phyloP scores from a whole-genome alignment of 73 alveolate genomes.

The Blepharisma stoltei region DNA sequence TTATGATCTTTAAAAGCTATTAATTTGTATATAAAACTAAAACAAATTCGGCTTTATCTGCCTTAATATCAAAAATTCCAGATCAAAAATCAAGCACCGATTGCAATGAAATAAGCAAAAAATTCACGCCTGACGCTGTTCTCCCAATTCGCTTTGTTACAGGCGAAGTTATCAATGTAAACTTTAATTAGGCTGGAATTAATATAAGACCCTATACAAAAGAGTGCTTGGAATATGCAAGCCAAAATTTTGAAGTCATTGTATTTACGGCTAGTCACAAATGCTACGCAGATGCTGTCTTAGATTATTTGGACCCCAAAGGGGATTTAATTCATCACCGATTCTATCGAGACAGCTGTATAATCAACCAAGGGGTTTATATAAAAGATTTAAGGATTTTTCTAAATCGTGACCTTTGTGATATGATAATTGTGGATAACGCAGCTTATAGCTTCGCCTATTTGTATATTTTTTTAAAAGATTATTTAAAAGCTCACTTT shows the following conservation, averaged over 20 bases:
- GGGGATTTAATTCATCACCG: slow-evolving; percentile 71
- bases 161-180: slow-evolving; percentile 43
- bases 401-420: slow-evolving; percentile 63
- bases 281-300: slow-evolving; percentile 91
- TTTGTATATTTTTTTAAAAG: no score
- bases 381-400: slow-evolving; percentile 89
- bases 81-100: no score
- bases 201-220: slow-evolving; percentile 85
- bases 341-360: slow-evolving; percentile 84
- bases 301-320: slow-evolving; percentile 86
- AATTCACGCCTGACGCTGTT: slow-evolving; percentile 25
- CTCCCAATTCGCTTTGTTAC: slow-evolving; percentile 42
- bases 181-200: slow-evolving; percentile 75
- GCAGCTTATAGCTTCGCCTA: slow-evolving; percentile 53
- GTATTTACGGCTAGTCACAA: slow-evolving; percentile 91
- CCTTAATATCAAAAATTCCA: no score
- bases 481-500: no score
- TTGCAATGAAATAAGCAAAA: slow-evolving; percentile 46
- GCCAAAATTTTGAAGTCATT: slow-evolving; percentile 70
- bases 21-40: no score
- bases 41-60: no score
- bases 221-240: slow-evolving; percentile 70
- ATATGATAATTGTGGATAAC: slow-evolving; percentile 84
- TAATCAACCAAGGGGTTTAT: slow-evolving; percentile 78
- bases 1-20: no score